Evolutionary conservation across 177 flowering plant genomes (phyloP), one percentile per base, ranked within the genome.

Genomic region (Vitis hybrid): DNA sequence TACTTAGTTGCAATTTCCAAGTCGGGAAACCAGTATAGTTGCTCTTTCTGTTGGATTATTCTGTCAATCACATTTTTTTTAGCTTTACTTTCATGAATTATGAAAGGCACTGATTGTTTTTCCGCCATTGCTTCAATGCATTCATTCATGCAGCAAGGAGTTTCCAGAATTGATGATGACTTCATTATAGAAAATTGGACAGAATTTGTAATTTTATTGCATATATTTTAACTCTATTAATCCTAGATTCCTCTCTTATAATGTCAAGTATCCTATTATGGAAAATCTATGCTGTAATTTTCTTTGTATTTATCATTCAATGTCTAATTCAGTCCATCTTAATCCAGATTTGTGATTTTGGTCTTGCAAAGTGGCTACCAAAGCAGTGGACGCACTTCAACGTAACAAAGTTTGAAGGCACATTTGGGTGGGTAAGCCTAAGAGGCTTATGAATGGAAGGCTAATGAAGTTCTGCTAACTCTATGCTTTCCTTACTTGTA

Each of bases 311-410:
- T 30, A 24, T 21, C 57, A 9, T 41, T 5, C 48, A 24, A 41
- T 55, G 3, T 64, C 41, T 66, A 6, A 71, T 14, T 46, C 53
- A 13, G 48, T 21, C 32, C 9, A 24, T 55, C 56, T 69, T 4
- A 2, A 20, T 76, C 13, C 84, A 91, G 96, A 91, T 91, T 64
- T 89, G 87, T 65, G 97, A 91, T 79, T 91, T 91, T 48, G 97
- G 97, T 51, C 88, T 91, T 3, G 83, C 92, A 60, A 88, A 85
- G 78, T 89, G 93, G 97, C 83, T 91, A 46, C 97, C 97, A 2
- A 74, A 78, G 54, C 83, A 85, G 35, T 83, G 86, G 86, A 84
- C 88, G 35, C 93, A 88, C 66, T 87, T 78, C 70, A 81, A 77
- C 50, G 88, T 86, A 21, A 69, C 86, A 7, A 84, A 80, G 73